Evolutionary conservation across 2,329 filamentous ascomycete genomes (phyloP).

Genomic region (Aspergillus sp.): DNA sequence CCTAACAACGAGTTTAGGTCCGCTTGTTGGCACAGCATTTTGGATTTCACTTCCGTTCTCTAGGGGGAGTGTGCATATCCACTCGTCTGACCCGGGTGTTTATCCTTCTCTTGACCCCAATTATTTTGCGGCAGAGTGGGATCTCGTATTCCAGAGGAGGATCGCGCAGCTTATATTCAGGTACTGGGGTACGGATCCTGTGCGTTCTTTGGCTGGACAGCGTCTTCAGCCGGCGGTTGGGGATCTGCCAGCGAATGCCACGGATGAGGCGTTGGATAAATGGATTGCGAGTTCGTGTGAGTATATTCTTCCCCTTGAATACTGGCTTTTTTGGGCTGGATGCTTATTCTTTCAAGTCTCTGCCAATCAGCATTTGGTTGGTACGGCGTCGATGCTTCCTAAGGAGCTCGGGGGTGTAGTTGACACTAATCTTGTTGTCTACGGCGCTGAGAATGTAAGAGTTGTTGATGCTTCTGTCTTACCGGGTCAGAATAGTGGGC

Average conservation of each 20-base stretch:
- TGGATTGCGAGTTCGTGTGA: not conserved
- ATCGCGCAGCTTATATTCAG: not conserved
- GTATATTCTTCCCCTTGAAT: not conserved
- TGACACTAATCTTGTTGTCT: not conserved
- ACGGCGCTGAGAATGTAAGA: slow-evolving; percentile 10
- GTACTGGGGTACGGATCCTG: not conserved
- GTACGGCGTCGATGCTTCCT: slow-evolving; percentile 8
- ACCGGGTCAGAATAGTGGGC: slow-evolving; percentile 14
- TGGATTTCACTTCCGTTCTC: slow-evolving; percentile 26
- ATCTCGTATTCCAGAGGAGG: slow-evolving; percentile 8
- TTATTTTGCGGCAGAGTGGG: slow-evolving; percentile 23
- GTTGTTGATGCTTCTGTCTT: slow-evolving; percentile 16
- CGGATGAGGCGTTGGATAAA: not conserved
- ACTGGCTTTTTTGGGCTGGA: not conserved
- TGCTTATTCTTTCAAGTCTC: not conserved
- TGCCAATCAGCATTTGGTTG: slow-evolving; percentile 4
- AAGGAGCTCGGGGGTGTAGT: slow-evolving; percentile 8
- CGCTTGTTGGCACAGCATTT: slow-evolving; percentile 18
- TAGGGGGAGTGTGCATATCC: slow-evolving; percentile 24
- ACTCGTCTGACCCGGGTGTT: slow-evolving; percentile 5
- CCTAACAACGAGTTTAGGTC: slow-evolving; percentile 16
- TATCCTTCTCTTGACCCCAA: slow-evolving; percentile 22
- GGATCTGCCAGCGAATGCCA: not conserved
- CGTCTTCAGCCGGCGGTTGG: not conserved
- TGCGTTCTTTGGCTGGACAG: not conserved